Evolutionary conservation across 768 basidiomycete species (phyloP).

Genomic region (Kwoniella botswanensis): DNA sequence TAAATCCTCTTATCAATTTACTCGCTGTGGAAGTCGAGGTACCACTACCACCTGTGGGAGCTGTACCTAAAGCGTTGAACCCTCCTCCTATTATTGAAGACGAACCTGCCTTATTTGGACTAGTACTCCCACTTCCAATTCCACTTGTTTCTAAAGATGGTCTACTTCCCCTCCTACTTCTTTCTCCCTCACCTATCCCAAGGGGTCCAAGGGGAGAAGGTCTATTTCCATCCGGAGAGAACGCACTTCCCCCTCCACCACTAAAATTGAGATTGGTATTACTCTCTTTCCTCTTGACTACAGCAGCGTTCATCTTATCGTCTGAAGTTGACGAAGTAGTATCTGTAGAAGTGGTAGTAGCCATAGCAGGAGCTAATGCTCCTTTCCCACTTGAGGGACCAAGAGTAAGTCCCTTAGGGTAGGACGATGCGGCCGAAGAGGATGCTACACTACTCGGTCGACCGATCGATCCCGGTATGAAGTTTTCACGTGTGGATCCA

Average conservation of each 20-base stretch:
- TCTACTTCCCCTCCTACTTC: constrained; percentile 10
- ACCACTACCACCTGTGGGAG: background rate
- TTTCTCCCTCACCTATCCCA: background rate
- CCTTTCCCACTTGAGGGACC: constrained; percentile 21
- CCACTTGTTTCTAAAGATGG: background rate
- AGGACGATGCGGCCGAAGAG: constrained; percentile 33
- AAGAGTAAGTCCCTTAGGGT: constrained; percentile 20
- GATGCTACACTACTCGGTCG: constrained; percentile 37
- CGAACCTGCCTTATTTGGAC: background rate
- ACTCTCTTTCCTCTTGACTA: constrained; percentile 6
- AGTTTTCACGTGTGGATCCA: background rate
- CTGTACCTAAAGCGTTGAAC: constrained; percentile 19
- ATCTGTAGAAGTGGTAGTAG: constrained; percentile 27
- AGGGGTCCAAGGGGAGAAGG: background rate
- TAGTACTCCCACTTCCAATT: background rate
- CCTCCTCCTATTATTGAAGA: background rate
- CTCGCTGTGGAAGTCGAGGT: background rate
- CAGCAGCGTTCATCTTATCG: background rate
- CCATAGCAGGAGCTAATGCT: constrained; percentile 40
- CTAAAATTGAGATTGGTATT: background rate
- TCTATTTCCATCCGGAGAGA: background rate
- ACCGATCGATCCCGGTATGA: constrained; percentile 25
- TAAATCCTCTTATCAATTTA: constrained; percentile 25
- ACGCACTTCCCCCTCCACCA: background rate
- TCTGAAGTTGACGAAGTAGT: background rate